phyloP scores from a whole-genome alignment of 2,329 filamentous ascomycete species.

The Malbranchea zuffiana region DNA sequence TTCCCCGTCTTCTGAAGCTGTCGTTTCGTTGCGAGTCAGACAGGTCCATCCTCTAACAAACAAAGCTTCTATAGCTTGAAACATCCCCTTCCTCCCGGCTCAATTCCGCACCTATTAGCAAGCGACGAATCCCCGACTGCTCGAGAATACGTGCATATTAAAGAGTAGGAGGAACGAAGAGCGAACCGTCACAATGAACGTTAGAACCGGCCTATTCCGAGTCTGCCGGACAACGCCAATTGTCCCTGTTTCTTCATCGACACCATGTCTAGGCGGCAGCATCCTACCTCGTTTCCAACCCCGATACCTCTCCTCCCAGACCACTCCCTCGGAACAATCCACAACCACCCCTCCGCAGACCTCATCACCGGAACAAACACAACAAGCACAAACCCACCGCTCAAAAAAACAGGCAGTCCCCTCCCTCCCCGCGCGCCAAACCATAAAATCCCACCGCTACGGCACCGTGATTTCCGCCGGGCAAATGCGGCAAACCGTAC shows the following conservation, averaged over 20 bases:
- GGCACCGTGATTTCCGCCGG: slow-evolving; percentile 34
- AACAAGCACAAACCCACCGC: slow-evolving; percentile 1
- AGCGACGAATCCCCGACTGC: too few relatives aligned
- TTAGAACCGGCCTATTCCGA: background rate
- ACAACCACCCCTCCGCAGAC: background rate
- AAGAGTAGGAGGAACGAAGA: background rate
- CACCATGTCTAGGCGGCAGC: slow-evolving; percentile 8
- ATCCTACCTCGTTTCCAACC: slow-evolving; percentile 4
- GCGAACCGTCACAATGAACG: background rate
- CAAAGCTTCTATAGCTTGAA: too few relatives aligned
- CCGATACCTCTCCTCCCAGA: background rate
- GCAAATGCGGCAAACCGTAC: slow-evolving; percentile 33
- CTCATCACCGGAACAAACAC: slow-evolving; percentile 3
- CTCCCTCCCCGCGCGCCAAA: slow-evolving; percentile 19
- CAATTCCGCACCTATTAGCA: too few relatives aligned
- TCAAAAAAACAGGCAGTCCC: background rate
- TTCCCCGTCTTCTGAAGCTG: background rate
- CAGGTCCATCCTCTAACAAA: too few relatives aligned
- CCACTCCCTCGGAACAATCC: too few relatives aligned
- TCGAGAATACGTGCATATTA: too few relatives aligned
- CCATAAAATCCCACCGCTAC: slow-evolving; percentile 6
- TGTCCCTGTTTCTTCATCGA: slow-evolving; percentile 1
- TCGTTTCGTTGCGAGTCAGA: background rate
- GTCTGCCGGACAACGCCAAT: slow-evolving; percentile 1
- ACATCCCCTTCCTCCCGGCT: too few relatives aligned